Evolutionary conservation across 352 stramenopile genomes (phyloP), one percentile per base, ranked within the genome.

Genomic region (Globisporangium acanthophoron): DNA sequence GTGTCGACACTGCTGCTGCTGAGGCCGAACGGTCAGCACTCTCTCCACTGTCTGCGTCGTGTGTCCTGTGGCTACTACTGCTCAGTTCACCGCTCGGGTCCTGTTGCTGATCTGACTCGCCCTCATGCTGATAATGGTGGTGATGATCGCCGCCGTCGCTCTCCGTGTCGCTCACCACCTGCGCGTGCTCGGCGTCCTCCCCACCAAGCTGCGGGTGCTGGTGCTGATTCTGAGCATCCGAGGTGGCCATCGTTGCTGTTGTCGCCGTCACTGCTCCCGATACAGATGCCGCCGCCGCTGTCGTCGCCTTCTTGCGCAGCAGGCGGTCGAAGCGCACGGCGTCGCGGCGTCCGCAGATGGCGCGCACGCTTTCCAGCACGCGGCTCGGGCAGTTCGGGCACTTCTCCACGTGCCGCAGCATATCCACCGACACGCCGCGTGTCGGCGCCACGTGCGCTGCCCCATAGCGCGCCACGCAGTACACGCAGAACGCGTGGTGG

Each of bases 401-500:
- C 56, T 78, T 79, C 50, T 94, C 76, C 24, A 94, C 53, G 54
- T 94, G 84, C 7, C 81, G 80, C 56, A 94, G 70, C 81, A 94
- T 92, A 62, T 94, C 84, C 50, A 67, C 69, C 3, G 81, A 92
- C 15, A 94, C 84, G 18, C 84, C 81, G 40, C 81, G 81, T n/a
- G 77, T 94, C 47, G 84, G 67, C 24, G 76, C 61, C 39, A 91
- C 78, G 15, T 86, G 74, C 44, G 67, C 70, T 12, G 61, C 51
- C 27, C 78, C 80, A 51, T 86, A 73, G 16, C 72, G 74, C 62
- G 73, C 69, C 41, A 92, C 70, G 57, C 84, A 94, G 67, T 90
- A 94, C 8, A 78, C 69, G 59, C 85, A 94, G 58, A 85, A 94
- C 35, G 85, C 78, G 54, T 92, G 85, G 67, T 94, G 91, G 49